Evolutionary conservation across 1,284 basidiomycete genomes (phyloP).

Genomic region (Austroboletus niveus): DNA sequence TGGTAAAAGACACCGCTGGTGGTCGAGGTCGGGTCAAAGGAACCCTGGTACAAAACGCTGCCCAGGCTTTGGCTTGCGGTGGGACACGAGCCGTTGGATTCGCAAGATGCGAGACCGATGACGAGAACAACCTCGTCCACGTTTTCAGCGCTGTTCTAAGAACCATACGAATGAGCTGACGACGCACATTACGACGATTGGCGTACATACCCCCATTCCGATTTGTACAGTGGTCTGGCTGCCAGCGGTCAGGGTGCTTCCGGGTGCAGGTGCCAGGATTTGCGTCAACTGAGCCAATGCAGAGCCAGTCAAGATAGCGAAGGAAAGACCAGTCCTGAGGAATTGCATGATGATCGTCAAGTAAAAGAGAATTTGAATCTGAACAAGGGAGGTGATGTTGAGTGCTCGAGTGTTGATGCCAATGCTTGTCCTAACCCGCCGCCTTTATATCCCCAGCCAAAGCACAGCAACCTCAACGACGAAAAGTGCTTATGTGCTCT

Average conservation of each 20-base stretch:
- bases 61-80: slow-evolving; percentile 20
- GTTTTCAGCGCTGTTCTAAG: slow-evolving; percentile 21
- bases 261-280: slow-evolving; percentile 11
- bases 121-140: slow-evolving; percentile 27
- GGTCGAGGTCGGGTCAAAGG: slow-evolving; percentile 5
- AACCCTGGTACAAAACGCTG: slow-evolving; percentile 23
- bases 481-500: no score
- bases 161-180: not conserved
- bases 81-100: slow-evolving; percentile 9
- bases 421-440: no score
- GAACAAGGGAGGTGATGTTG: no score
- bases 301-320: slow-evolving; percentile 11
- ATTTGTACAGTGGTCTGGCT: slow-evolving; percentile 19
- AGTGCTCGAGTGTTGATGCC: no score
- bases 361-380: no score
- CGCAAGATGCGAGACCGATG: slow-evolving; percentile 22
- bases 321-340: slow-evolving; percentile 11
- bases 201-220: slow-evolving; percentile 16
- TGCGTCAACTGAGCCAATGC: slow-evolving; percentile 19
- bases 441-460: no score
- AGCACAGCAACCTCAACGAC: no score
- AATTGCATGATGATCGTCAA: slow-evolving; percentile 10
- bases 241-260: slow-evolving; percentile 12
- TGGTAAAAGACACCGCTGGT: not conserved
- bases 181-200: not conserved